These are phyloP conservation scores for Paraurostyla sp. DNA, from an alignment of 73 alveolate genomes.

Conservation along the genomic window DNA sequence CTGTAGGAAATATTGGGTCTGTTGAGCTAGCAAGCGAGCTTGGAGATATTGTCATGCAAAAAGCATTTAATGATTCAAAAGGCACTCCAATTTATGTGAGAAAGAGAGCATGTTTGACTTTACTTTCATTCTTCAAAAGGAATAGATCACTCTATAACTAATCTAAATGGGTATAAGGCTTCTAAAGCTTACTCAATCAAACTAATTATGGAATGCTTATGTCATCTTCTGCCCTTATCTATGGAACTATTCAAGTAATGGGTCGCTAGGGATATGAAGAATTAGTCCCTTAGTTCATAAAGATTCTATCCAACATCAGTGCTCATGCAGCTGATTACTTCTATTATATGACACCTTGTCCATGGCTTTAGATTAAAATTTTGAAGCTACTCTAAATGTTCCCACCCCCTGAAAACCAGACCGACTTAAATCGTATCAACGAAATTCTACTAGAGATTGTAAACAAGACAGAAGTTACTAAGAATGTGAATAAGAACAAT, in stretches of 20 bases:
- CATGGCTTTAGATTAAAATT: slow-evolving; percentile 97
- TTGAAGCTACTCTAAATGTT: slow-evolving; percentile 91
- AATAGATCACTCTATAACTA: slow-evolving; percentile 85
- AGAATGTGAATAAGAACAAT: slow-evolving; percentile 96
- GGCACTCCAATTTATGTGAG: slow-evolving; percentile 88
- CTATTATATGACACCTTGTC: slow-evolving; percentile 96
- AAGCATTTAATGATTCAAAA: slow-evolving; percentile 86
- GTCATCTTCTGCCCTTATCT: slow-evolving; percentile 87
- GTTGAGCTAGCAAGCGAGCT: slow-evolving; percentile 88
- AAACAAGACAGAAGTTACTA: slow-evolving; percentile 95
- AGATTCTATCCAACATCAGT: slow-evolving; percentile 80
- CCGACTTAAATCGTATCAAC: slow-evolving; percentile 75
- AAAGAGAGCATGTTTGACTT: slow-evolving; percentile 95
- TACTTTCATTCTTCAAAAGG: slow-evolving; percentile 89
- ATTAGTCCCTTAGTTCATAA: slow-evolving; percentile 83
- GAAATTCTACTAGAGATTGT: slow-evolving; percentile 90
- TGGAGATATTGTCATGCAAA: slow-evolving; percentile 86
- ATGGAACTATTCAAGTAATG: slow-evolving; percentile 75
- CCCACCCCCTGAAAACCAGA: slow-evolving; percentile 93
- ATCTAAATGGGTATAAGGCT: slow-evolving; percentile 80
- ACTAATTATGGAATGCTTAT: slow-evolving; percentile 86
- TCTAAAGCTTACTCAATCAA: slow-evolving; percentile 80
- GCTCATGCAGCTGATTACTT: slow-evolving; percentile 90
- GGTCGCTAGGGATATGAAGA: slow-evolving; percentile 93
- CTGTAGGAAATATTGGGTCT: slow-evolving; percentile 95